Percentiles rank a stretch among this genome's conserved stretches.
phyloP scores from a whole-genome alignment of 2,329 filamentous ascomycete species.

The Aspergillus eucalypticola region DNA sequence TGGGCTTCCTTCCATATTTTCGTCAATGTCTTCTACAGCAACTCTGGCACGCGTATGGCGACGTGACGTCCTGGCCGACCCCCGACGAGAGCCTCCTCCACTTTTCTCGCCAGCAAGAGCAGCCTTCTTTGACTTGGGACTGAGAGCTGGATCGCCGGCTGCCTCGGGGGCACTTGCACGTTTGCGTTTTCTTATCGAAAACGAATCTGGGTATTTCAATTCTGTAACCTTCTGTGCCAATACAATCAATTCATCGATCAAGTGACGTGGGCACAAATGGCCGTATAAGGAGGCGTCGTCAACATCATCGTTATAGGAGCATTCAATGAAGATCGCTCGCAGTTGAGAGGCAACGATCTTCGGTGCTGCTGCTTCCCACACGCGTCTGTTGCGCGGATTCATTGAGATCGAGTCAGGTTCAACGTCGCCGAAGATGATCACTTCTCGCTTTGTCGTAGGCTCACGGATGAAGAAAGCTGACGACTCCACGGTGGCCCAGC shows the following conservation, averaged over 20 bases:
- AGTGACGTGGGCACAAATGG: slow-evolving; percentile 79
- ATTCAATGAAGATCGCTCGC: slow-evolving; percentile 88
- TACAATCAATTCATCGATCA: slow-evolving; percentile 73
- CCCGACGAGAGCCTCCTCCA: not conserved
- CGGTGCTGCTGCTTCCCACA: slow-evolving; percentile 87
- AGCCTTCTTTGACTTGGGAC: slow-evolving; percentile 28
- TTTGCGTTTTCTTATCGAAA: slow-evolving; percentile 47
- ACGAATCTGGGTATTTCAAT: slow-evolving; percentile 40
- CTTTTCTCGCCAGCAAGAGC: not conserved
- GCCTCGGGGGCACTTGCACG: slow-evolving; percentile 22
- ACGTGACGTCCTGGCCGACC: slow-evolving; percentile 7
- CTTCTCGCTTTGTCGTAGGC: slow-evolving; percentile 67
- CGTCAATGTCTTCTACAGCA: not conserved
- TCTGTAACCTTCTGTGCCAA: slow-evolving; percentile 72
- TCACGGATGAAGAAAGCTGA: slow-evolving; percentile 93
- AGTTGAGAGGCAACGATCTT: slow-evolving; percentile 75
- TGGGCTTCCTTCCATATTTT: not conserved
- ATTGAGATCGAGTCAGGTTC: slow-evolving; percentile 86
- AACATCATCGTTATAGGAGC: slow-evolving; percentile 83
- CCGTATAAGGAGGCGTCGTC: slow-evolving; percentile 79
- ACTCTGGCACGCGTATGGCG: slow-evolving; percentile 5
- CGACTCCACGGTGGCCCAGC: slow-evolving; percentile 60
- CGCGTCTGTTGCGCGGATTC: slow-evolving; percentile 73
- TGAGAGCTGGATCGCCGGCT: slow-evolving; percentile 24
- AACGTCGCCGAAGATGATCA: slow-evolving; percentile 93